Conservation (phyloP, 129 eudicot species). For the Centaurea solstitialis region DNA sequence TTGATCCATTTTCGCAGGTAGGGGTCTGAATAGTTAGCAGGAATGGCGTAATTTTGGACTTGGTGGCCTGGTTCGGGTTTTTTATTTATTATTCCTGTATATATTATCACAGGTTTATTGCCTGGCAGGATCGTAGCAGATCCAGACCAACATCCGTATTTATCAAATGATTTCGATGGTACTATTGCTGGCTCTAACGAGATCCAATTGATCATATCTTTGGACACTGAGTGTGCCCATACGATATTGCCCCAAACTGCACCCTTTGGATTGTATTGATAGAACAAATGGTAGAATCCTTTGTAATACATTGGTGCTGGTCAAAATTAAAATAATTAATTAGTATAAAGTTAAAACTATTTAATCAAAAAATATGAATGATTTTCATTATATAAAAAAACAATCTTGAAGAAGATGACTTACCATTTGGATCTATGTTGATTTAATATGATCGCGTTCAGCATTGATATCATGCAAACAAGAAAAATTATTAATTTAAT, state of each 20-base stretch:
- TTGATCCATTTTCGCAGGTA: slow-evolving; percentile 44
- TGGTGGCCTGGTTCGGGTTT: slow-evolving; percentile 12
- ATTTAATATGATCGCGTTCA: not conserved
- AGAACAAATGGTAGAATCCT: slow-evolving; percentile 48
- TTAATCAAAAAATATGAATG: not conserved
- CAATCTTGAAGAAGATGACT: not conserved
- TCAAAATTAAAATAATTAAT: not conserved
- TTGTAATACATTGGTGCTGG: slow-evolving; percentile 50
- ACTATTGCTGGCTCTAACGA: slow-evolving; percentile 28
- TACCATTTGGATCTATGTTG: slow-evolving; percentile 46
- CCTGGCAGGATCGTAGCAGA: slow-evolving; percentile 49
- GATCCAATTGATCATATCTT: slow-evolving; percentile 48
- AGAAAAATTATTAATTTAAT: not conserved
- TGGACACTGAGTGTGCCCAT: slow-evolving; percentile 54
- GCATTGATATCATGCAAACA: not conserved
- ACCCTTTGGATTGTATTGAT: slow-evolving; percentile 45
- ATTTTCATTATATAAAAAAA: not conserved
- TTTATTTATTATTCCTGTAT: slow-evolving; percentile 32
- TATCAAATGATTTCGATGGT: slow-evolving; percentile 41
- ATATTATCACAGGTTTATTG: slow-evolving; percentile 33
- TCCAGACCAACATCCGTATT: slow-evolving; percentile 49
- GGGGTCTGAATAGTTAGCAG: slow-evolving; percentile 39
- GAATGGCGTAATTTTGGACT: slow-evolving; percentile 49
- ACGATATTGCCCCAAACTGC: slow-evolving; percentile 40
- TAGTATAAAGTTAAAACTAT: not conserved